These are phyloP conservation scores for Eucalyptus caleyi DNA, from an alignment of 345 rosid species.

Conservation along the genomic window DNA sequence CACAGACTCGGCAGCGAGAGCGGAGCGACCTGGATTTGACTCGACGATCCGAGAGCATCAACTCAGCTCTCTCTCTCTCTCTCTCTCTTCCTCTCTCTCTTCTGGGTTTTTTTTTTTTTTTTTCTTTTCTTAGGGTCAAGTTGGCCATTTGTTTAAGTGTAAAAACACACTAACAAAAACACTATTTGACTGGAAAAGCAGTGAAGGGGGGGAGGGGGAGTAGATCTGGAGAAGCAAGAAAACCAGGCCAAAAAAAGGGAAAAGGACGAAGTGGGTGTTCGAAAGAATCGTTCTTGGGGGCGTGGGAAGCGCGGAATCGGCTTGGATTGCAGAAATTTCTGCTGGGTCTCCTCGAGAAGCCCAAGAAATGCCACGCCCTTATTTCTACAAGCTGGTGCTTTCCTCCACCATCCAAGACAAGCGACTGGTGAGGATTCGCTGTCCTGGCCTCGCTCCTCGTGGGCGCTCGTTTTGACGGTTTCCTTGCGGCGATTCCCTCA, in stretches of 20 bases:
- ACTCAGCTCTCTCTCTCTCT: not conserved
- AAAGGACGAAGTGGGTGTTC: not conserved
- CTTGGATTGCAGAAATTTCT: not conserved
- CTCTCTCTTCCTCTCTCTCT: not conserved
- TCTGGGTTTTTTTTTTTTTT: not conserved
- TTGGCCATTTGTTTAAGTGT: not conserved
- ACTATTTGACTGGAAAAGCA: slow-evolving; percentile 1
- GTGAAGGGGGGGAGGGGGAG: not conserved
- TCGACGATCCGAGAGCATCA: not conserved
- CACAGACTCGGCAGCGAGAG: not conserved
- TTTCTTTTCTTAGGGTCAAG: not conserved
- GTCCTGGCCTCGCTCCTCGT: not conserved
- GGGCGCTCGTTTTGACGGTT: not conserved
- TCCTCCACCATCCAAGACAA: slow-evolving; percentile 4
- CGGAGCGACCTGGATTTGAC: not conserved
- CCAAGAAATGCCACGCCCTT: slow-evolving; percentile 8
- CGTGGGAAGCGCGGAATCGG: not conserved
- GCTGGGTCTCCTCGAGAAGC: not conserved
- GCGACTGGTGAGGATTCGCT: not conserved
- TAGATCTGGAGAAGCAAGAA: not conserved
- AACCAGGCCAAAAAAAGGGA: not conserved
- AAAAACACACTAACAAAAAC: not conserved
- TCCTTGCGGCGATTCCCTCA: not conserved
- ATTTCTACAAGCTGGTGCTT: slow-evolving; percentile 10
- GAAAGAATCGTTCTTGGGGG: not conserved